Evolutionary conservation across 768 basidiomycete species (phyloP).

Genomic region (Nidularia pulvinata): DNA sequence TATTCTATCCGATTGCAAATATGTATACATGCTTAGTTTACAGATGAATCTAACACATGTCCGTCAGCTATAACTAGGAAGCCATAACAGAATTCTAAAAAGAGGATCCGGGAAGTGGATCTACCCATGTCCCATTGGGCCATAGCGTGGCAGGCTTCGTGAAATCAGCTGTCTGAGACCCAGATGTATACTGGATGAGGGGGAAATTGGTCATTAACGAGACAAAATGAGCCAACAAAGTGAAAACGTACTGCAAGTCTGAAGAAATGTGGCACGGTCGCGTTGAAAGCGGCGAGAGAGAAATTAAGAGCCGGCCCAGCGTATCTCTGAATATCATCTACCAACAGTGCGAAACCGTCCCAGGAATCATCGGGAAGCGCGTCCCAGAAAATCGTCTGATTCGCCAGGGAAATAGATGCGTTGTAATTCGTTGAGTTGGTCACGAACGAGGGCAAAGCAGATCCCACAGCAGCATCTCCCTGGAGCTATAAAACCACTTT

Average conservation of each 20-base stretch:
- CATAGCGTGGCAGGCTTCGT: constrained; percentile 77
- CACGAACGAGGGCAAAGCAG: constrained; percentile 66
- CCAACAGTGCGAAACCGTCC: constrained; percentile 77
- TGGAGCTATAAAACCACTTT: constrained; percentile 47
- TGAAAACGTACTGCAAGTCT: constrained; percentile 65
- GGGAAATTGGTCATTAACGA: constrained; percentile 1
- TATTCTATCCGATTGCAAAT: no score
- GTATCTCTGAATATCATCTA: constrained; percentile 88
- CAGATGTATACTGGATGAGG: constrained; percentile 43
- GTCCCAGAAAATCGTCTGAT: constrained; percentile 62
- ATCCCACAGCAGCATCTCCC: constrained; percentile 70
- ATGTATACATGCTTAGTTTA: no score
- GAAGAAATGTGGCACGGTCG: constrained; percentile 72
- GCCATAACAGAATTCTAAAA: neutral
- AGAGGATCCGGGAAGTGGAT: constrained; percentile 70
- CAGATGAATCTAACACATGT: no score
- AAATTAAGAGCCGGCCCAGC: constrained; percentile 70
- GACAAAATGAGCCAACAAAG: constrained; percentile 1
- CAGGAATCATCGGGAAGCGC: constrained; percentile 46
- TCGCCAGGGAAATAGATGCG: constrained; percentile 45
- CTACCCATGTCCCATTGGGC: constrained; percentile 82
- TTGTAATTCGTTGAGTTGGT: constrained; percentile 77
- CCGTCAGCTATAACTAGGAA: no score
- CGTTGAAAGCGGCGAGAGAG: constrained; percentile 61
- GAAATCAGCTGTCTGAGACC: constrained; percentile 54